Base-by-base conservation (phyloP, 2,329 filamentous ascomycete genomes). In the Aspergillus neotritici region DNA sequence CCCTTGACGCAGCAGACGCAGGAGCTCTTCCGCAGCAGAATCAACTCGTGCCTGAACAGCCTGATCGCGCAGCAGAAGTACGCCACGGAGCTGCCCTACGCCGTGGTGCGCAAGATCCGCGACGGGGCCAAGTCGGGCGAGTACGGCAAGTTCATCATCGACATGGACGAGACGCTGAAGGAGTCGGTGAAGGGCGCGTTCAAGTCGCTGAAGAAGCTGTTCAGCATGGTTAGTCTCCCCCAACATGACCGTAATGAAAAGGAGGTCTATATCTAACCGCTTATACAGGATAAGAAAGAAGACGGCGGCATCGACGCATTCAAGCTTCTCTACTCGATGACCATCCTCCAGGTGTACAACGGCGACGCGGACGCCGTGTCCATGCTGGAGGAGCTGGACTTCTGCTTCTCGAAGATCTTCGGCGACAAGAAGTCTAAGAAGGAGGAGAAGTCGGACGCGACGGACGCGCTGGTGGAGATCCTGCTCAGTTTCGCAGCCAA, bases 401-500 rank as follows among this genome's bases (percentile, higher is more conserved):
- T 84, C 46, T 89, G 85, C 62, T 84, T 84, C 46, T 76, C 85
- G 34, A 82, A 81, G 57, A 73, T 85, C 43, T 59, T 74, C 43
- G 62, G 66, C 16, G 64, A 67, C 38, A 76, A 81, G 52, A 71
- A 75, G 39, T 67, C 68, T 0, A 74, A 79, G 50, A 67, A 78
- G 61, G 62, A 68, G 31, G 72, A 79, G 55, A 66, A 71, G 1
- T 58, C 61, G 0, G 65, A 69, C 49, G 67, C 66, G 2, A 85
- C 87, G 0, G 82, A 87, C 57, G 76, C 87, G 17, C 68, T 96
- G 7, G 82, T 96, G 2, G 93, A 97, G 58, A 86, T 97, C 40
- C 68, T 98, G 6, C 73, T 97, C n/a, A 87, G 87, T 40, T 88
- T 97, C 69, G 79, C 94, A 2, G 87, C 89, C 0, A 87, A 88